These are phyloP conservation scores for Metschnikowia peoriensis DNA, from an alignment of 805 yeast genomes.

Conservation along the genomic window DNA sequence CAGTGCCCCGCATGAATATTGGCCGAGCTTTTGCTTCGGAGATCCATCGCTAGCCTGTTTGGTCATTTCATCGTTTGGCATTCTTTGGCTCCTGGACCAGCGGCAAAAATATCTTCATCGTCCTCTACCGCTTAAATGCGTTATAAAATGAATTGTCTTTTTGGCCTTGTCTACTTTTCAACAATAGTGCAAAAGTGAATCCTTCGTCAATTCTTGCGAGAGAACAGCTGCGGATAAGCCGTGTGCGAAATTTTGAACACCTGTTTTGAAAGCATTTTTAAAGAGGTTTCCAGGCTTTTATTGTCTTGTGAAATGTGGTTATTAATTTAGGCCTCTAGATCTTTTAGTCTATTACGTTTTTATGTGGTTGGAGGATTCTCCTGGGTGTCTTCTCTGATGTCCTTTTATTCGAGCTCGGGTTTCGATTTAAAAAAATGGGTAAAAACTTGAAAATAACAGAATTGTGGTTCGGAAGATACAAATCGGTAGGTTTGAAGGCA, in stretches of 20 bases:
- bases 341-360: not conserved
- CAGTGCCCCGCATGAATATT: not conserved
- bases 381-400: not conserved
- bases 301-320: not conserved
- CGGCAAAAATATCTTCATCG: not conserved
- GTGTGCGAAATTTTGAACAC: not conserved
- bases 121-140: not conserved
- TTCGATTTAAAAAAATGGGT: not conserved
- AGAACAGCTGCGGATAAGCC: not conserved
- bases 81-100: not conserved
- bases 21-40: not conserved
- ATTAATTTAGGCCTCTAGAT: not conserved
- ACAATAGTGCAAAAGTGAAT: not conserved
- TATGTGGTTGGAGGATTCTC: not conserved
- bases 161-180: not conserved
- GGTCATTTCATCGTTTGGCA: not conserved
- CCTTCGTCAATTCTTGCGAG: not conserved
- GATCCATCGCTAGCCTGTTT: not conserved
- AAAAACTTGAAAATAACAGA: conserved; percentile 1
- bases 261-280: not conserved
- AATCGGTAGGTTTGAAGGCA: not conserved
- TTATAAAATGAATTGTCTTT: not conserved
- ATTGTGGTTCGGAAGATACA: not conserved
- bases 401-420: not conserved
- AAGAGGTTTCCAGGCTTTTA: not conserved